Conservation (phyloP, 805 yeast species). For the Teunomyces gatunensis region DNA sequence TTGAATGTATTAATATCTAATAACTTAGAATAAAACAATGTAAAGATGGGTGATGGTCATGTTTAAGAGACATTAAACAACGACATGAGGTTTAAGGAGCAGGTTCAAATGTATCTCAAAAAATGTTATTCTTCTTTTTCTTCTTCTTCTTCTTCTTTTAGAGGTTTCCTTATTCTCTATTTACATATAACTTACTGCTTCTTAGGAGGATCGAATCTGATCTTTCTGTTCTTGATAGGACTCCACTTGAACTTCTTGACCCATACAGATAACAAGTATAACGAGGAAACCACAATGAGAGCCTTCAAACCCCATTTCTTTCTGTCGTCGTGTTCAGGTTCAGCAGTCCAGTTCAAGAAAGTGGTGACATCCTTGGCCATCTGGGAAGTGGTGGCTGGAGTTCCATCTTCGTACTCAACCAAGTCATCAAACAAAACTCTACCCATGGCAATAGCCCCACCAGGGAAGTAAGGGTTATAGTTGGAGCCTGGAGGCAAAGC, state of each 20-base stretch:
- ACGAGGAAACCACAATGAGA: conserved; percentile 68
- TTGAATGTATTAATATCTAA: conserved; percentile 3
- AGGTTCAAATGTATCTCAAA: not conserved
- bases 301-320: conserved; percentile 96
- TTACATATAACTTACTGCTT: conserved; percentile 26
- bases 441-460: conserved; percentile 99
- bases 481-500: conserved; percentile 88
- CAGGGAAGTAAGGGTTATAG: conserved; percentile 99
- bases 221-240: conserved; percentile 91
- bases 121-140: conserved; percentile 1
- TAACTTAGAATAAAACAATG: conserved; percentile 1
- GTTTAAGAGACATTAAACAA: not conserved
- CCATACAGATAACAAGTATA: conserved; percentile 82
- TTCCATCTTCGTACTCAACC: conserved; percentile 98
- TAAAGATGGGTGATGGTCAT: not conserved
- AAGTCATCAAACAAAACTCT: conserved; percentile 96
- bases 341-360: conserved; percentile 97
- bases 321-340: conserved; percentile 98
- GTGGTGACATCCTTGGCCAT: conserved; percentile 98
- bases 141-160: not conserved
- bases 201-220: conserved; percentile 89
- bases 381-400: conserved; percentile 97
- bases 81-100: conserved; percentile 5
- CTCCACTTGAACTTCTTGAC: conserved; percentile 99
- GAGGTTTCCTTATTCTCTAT: conserved; percentile 4